phyloP scores from a whole-genome alignment of 176 grass and related monocot genomes.

The Sorghum bicolor region DNA sequence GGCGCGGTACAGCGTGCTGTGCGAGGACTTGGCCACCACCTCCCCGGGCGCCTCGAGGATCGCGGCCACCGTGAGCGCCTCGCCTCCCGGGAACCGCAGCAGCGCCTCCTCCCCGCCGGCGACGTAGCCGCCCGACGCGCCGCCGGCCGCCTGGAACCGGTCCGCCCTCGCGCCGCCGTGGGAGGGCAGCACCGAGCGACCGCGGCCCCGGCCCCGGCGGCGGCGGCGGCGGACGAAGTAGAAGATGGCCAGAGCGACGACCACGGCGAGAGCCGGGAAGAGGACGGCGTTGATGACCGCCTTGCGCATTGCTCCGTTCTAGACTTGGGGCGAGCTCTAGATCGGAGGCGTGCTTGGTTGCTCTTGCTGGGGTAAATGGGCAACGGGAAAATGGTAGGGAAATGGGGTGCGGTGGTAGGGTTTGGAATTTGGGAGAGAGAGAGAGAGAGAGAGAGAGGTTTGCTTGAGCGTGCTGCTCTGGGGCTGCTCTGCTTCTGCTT shows the following conservation, averaged over 20 bases:
- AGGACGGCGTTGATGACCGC: slow-evolving; percentile 39
- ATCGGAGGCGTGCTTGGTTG: not conserved
- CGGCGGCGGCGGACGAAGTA: slow-evolving; percentile 40
- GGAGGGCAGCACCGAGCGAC: slow-evolving; percentile 33
- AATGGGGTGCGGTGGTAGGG: slow-evolving; percentile 25
- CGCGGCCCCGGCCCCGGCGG: slow-evolving; percentile 25
- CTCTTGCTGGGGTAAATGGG: not conserved
- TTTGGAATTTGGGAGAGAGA: slow-evolving; percentile 17
- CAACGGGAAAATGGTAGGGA: not conserved
- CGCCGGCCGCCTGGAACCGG: slow-evolving; percentile 33
- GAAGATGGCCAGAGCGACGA: slow-evolving; percentile 28
- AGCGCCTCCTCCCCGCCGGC: slow-evolving; percentile 53
- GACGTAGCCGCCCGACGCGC: slow-evolving; percentile 18
- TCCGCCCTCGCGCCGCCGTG: slow-evolving; percentile 27
- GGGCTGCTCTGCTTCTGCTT: not conserved
- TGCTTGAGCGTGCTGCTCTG: slow-evolving; percentile 24
- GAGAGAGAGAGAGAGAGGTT: not conserved
- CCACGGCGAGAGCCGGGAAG: slow-evolving; percentile 35
- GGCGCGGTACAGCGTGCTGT: slow-evolving; percentile 87
- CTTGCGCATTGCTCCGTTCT: slow-evolving; percentile 38
- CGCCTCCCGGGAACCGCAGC: slow-evolving; percentile 71
- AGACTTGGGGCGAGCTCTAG: not conserved
- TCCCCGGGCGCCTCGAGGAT: slow-evolving; percentile 94
- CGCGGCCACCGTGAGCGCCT: slow-evolving; percentile 62
- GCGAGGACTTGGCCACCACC: slow-evolving; percentile 78